These are phyloP conservation scores for Crithidia brevicula DNA, from an alignment of 208 protist genomes.

Conservation along the genomic window DNA sequence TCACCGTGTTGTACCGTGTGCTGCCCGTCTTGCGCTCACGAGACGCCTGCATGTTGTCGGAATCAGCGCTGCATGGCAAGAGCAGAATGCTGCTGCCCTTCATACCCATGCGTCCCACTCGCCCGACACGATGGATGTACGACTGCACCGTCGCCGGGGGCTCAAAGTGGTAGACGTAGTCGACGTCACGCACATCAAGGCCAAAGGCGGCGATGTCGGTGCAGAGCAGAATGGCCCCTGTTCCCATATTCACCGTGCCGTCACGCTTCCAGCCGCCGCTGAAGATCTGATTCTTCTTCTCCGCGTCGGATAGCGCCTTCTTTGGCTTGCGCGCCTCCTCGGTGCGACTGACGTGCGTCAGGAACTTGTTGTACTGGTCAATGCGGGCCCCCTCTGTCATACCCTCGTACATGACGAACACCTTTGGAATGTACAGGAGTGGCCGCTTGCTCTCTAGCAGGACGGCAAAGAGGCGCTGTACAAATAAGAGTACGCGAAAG, in stretches of 20 bases:
- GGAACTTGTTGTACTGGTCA: slow-evolving; percentile 87
- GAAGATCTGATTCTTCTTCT: slow-evolving; percentile 85
- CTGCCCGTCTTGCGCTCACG: slow-evolving; percentile 75
- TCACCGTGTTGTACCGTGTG: slow-evolving; percentile 72
- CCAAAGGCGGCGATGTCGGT: slow-evolving; percentile 91
- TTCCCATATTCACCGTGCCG: slow-evolving; percentile 56
- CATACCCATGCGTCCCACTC: slow-evolving; percentile 91
- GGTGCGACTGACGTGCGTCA: slow-evolving; percentile 48
- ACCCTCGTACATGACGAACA: slow-evolving; percentile 88
- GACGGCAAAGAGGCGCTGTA: slow-evolving; percentile 62
- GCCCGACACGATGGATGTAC: slow-evolving; percentile 92
- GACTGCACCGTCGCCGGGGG: slow-evolving; percentile 73
- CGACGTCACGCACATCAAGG: slow-evolving; percentile 91
- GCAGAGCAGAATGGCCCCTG: slow-evolving; percentile 87
- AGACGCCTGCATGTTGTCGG: slow-evolving; percentile 22
- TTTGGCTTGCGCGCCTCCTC: slow-evolving; percentile 24
- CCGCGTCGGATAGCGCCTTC: slow-evolving; percentile 50
- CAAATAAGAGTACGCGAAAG: slow-evolving; percentile 67
- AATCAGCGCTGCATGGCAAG: slow-evolving; percentile 54
- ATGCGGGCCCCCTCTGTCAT: slow-evolving; percentile 76
- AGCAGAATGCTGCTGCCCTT: slow-evolving; percentile 85
- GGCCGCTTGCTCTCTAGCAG: slow-evolving; percentile 52
- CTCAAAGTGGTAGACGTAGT: slow-evolving; percentile 94
- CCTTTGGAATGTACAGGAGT: slow-evolving; percentile 67
- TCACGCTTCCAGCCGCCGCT: slow-evolving; percentile 81